A percentile compares a stretch with the other conserved stretches of the same genome.
phyloP scores from a whole-genome alignment of 2,329 filamentous ascomycete species.

The Alternaria triticimaculans region DNA sequence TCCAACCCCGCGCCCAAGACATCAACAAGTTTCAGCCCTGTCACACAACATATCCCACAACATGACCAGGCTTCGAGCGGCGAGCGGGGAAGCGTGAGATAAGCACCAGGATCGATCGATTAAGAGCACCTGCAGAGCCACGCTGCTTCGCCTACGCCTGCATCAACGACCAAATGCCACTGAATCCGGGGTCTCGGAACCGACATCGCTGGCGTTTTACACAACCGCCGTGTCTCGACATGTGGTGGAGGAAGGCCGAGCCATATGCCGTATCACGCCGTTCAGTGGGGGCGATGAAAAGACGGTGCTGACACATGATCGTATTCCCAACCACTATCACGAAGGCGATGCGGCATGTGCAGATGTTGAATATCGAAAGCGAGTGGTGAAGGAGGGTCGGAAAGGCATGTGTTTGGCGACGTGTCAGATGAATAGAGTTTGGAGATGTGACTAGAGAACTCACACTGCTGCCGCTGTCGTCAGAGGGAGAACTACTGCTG shows the following conservation, averaged over 20 bases:
- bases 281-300: neutral
- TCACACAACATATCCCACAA: conserved; percentile 12
- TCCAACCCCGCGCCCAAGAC: neutral
- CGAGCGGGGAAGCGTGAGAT: neutral
- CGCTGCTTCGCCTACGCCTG: neutral
- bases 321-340: neutral
- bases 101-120: neutral
- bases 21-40: conserved; percentile 25
- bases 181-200: neutral
- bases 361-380: conserved; percentile 5
- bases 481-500: conserved; percentile 1
- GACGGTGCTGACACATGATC: neutral
- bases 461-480: neutral
- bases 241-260: neutral
- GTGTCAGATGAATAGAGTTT: conserved; percentile 14
- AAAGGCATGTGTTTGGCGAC: conserved; percentile 6
- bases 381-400: conserved; percentile 10
- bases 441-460: conserved; percentile 11
- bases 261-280: neutral
- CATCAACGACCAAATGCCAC: neutral
- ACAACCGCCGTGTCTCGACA: neutral
- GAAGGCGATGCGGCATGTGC: neutral
- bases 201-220: neutral
- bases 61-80: neutral
- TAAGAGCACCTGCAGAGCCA: neutral